Evolutionary conservation across 768 basidiomycete species (phyloP).

Genomic region (Termitomyces sp.): DNA sequence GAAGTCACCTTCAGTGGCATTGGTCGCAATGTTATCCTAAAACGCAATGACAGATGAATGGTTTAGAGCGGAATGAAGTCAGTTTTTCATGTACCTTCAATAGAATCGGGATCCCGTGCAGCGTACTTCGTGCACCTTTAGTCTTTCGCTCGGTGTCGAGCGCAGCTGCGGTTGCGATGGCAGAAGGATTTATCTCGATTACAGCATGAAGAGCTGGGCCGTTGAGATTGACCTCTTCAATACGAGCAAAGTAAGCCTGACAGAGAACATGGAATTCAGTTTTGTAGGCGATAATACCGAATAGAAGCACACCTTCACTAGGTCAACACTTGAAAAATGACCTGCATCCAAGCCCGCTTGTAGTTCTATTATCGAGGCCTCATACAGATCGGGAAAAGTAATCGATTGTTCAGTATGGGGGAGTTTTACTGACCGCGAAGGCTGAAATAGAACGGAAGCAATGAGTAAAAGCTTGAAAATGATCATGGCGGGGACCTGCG

Average conservation of each 20-base stretch:
- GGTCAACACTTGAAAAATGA: conserved; percentile 55
- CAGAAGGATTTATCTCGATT: conserved; percentile 52
- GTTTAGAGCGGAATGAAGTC: neutral
- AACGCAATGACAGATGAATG: neutral
- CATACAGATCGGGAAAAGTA: conserved; percentile 53
- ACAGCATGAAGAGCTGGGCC: conserved; percentile 57
- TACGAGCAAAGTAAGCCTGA: conserved; percentile 64
- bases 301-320: conserved; percentile 52
- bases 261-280: neutral
- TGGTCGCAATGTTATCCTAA: conserved; percentile 46
- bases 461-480: neutral
- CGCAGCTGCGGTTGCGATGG: conserved; percentile 46
- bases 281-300: no score
- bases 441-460: neutral
- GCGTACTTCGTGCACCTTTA: conserved; percentile 37
- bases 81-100: conserved; percentile 42
- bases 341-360: conserved; percentile 49
- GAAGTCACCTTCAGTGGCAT: conserved; percentile 36
- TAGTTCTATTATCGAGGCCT: conserved; percentile 53
- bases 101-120: conserved; percentile 54
- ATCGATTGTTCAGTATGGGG: neutral
- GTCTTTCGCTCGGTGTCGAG: conserved; percentile 42
- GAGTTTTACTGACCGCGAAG: neutral
- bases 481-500: neutral
- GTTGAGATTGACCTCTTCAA: conserved; percentile 64